phyloP scores from a whole-genome alignment of 805 yeast genomes.

The Yarrowia divulgata region DNA sequence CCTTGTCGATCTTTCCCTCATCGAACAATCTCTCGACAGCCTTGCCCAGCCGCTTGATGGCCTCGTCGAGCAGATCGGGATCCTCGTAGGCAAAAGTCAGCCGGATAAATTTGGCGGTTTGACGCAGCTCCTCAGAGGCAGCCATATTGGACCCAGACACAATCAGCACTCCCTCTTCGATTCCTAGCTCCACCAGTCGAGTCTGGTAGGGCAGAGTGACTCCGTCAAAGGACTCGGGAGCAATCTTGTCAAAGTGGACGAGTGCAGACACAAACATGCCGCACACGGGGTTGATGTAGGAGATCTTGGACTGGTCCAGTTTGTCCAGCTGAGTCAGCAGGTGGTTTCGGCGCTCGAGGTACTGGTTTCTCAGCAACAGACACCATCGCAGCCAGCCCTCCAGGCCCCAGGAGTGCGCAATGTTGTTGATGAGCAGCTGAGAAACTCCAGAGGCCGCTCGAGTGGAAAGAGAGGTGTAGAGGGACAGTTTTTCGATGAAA shows the following conservation, averaged over 20 bases:
- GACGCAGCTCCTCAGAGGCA: conserved; percentile 9
- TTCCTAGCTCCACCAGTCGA: conserved; percentile 13
- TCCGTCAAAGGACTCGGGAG: not conserved
- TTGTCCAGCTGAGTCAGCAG: conserved; percentile 11
- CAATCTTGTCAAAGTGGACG: conserved; percentile 26
- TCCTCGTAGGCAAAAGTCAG: conserved; percentile 39
- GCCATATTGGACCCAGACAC: conserved; percentile 34
- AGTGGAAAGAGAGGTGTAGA: conserved; percentile 19
- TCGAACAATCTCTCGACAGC: conserved; percentile 22
- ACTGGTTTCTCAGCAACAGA: conserved; percentile 21
- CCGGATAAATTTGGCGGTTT: conserved; percentile 1
- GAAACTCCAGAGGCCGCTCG: conserved; percentile 20
- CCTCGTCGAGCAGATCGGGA: conserved; percentile 32
- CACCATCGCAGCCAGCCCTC: conserved; percentile 30
- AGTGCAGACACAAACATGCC: conserved; percentile 55
- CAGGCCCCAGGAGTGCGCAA: conserved; percentile 33
- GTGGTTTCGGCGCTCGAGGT: conserved; percentile 22
- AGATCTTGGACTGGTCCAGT: conserved; percentile 45
- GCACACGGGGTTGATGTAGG: conserved; percentile 55
- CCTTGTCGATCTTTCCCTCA: conserved; percentile 3
- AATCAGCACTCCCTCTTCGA: conserved; percentile 29
- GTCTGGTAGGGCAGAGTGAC: conserved; percentile 6
- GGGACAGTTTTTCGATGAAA: conserved; percentile 56
- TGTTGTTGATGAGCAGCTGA: conserved; percentile 31
- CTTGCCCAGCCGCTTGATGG: conserved; percentile 17